Base-by-base conservation (phyloP, 2,329 filamentous ascomycete species). In the Macroventuria anomochaeta region DNA sequence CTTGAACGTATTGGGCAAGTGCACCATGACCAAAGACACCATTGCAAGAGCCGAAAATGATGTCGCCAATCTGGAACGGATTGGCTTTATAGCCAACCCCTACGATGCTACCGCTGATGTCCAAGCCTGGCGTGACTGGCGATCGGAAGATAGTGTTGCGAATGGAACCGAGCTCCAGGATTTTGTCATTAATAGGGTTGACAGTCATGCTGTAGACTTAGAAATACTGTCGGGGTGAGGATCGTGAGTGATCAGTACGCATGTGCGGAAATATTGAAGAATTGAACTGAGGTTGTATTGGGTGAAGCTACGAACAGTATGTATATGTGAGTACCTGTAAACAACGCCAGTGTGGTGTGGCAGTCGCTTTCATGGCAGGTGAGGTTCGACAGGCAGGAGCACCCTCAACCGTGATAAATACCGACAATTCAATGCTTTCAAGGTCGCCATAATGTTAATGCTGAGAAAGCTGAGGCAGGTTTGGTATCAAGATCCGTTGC, bases 151-250 rank as follows among this genome's bases (percentile, higher is more conserved):
- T 7, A 4, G 12, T 3, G 4, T n/a, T 39, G 2, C 34, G 13
- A 13, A 48, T 29, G 10, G 15, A 12, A 5, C 44, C 33, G 4
- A 39, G 44, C 11, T 48, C 33, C 2, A 38, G 15, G 13, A 46
- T 46, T 18, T 48, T 48, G 44, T 48, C 31, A 12, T 48, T 34
- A n/a, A 48, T 37, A 6, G 44, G 36, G 11, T 48, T 48, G 28
- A 48, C 7, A 1, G 44, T 29, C 12, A 25, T 48, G 33, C 15
- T 39, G 44, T 15, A 32, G n/a, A 39, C 26, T 33, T 48, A 23
- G 4, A 48, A 59, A 38, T 3, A 4, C 6, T 8, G 7, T 20
- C 5, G 8, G 15, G 13, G 8, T 15, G 25, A 0, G 25, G 20
- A 15, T 38, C 25, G 2, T 38, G 12, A n/a, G n/a, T n/a, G n/a